Evolutionary conservation across 164 flowering plant genomes (phyloP), one percentile per base, ranked within the genome.

Genomic region (Vitis rupestris): DNA sequence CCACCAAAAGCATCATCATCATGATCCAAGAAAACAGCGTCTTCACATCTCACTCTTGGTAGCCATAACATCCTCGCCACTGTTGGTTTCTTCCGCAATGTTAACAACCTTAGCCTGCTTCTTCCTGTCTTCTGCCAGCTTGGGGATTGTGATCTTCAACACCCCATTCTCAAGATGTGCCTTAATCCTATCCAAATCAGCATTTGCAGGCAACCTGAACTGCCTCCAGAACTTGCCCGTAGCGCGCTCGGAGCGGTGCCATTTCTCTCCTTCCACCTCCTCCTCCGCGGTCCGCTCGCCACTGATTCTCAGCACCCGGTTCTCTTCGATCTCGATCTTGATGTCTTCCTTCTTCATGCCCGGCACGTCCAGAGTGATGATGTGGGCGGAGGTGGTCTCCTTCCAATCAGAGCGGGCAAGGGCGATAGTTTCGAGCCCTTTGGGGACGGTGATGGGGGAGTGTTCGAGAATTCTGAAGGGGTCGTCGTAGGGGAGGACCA

Each of bases 341-440:
- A 86, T n/a, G 37, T 85, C 89, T 9, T 79, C 84, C 60, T 72
- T 85, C 70, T 76, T 76, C 60, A 81, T 66, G 59, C 88, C 88
- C 2, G 80, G 80, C 37, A 85, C 68, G 63, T 85, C 89, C 16
- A 85, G 59, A 1, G 71, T 12, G 66, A 83, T 75, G 16, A 85
- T 29, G 61, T 83, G 89, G 16, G 75, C 68, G 0, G 52, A 23
- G 1, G 79, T 48, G 4, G 83, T 82, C 65, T 85, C 89, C 62
- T 82, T 83, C 89, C 87, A 85, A 64, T 85, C 87, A 0, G 81
- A 83, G 1, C 82, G 72, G 2, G 86, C 86, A 10, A 82, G 67
- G 37, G 85, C 82, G 9, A 79, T 10, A 1, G 72, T 48, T 1
- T 79, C 83, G 0, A 60, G 52, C 11, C 72, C 79, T 68, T 66